phyloP scores from a whole-genome alignment of 2,329 filamentous ascomycete species.

The Podosphaera fusca region DNA sequence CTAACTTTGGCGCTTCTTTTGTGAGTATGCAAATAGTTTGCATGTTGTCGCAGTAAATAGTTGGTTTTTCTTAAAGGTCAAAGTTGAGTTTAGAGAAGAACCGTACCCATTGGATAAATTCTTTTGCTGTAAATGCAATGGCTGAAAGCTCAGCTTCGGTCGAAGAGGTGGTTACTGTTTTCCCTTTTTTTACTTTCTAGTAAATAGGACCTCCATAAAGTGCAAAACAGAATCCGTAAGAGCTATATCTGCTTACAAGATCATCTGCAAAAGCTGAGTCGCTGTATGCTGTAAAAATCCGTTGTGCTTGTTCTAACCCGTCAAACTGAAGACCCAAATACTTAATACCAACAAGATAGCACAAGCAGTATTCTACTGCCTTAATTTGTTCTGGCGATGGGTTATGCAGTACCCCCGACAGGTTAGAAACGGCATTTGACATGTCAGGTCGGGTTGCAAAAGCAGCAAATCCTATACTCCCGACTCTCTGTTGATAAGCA shows the following conservation, averaged over 20 bases:
- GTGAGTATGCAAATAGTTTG: no score
- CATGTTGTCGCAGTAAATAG: no score
- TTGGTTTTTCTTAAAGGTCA: not conserved
- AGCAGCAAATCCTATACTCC: not conserved
- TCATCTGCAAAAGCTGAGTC: not conserved
- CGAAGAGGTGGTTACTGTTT: not conserved
- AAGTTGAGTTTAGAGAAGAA: not conserved
- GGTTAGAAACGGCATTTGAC: not conserved
- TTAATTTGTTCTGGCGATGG: no score
- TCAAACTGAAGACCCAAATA: not conserved
- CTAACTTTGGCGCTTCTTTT: not conserved
- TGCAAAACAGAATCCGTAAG: not conserved
- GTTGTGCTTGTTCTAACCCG: not conserved
- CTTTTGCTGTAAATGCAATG: not conserved
- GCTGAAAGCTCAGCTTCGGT: not conserved
- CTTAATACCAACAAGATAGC: not conserved
- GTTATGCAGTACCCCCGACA: not conserved
- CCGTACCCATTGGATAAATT: not conserved
- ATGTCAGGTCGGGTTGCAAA: not conserved
- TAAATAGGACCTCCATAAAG: not conserved
- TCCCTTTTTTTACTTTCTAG: not conserved
- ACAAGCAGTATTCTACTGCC: no score
- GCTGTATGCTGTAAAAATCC: not conserved
- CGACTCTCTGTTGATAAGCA: not conserved
- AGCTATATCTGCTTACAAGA: not conserved